These are phyloP conservation scores for Tetrastigma voinierianum DNA, from an alignment of 164 flowering plant genomes.

Conservation along the genomic window DNA sequence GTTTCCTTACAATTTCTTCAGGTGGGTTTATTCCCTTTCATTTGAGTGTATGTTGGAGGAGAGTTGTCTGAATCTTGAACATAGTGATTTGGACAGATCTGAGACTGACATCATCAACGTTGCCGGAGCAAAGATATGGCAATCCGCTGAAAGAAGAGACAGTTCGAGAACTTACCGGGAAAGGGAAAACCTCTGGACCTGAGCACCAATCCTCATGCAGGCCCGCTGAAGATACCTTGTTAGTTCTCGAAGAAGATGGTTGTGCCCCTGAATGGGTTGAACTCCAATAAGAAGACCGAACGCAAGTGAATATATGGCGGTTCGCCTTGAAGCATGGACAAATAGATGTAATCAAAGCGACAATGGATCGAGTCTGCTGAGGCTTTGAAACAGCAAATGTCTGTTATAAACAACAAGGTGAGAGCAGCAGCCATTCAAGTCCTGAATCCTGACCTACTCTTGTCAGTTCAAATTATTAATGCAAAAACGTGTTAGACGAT, in stretches of 20 bases:
- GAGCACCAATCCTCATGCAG: constrained; percentile 70
- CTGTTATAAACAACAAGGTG: constrained; percentile 72
- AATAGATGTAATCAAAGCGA: constrained; percentile 32
- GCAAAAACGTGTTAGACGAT: no score
- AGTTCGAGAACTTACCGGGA: constrained; percentile 93
- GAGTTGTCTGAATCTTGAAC: not conserved
- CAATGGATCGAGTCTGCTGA: constrained; percentile 63
- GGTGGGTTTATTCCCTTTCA: not conserved
- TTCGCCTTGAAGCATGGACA: constrained; percentile 54
- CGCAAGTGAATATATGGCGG: constrained; percentile 58
- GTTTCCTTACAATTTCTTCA: not conserved
- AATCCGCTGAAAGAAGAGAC: constrained; percentile 92
- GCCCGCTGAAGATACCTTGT: constrained; percentile 90
- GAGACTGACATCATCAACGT: constrained; percentile 85
- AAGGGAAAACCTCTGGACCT: constrained; percentile 91
- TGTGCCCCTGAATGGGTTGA: constrained; percentile 97
- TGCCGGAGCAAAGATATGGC: constrained; percentile 93
- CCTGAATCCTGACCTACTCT: no score
- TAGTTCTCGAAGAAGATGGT: constrained; percentile 72
- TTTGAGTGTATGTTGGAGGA: no score
- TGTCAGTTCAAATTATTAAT: no score
- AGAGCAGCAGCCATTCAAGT: constrained; percentile 3
- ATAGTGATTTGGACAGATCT: constrained; percentile 48
- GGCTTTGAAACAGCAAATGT: constrained; percentile 54
- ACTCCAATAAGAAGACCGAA: constrained; percentile 82